Base-by-base conservation (phyloP, 1,139 yeast genomes). In the Hyphopichia buzzinii region DNA sequence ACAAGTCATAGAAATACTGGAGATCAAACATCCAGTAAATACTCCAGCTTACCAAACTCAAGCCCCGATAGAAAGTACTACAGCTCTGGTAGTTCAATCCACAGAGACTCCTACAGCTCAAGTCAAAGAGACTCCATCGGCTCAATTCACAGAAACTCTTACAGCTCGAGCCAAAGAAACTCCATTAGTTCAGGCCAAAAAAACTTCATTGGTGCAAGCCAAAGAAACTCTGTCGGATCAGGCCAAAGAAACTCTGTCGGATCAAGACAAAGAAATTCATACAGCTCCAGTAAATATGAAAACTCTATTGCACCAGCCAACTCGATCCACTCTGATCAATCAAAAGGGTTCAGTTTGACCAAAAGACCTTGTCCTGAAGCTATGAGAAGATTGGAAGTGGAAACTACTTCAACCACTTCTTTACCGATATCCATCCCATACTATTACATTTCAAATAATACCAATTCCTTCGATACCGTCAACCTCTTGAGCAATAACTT, bases 381-480 rank as follows among this genome's bases (percentile, higher is more conserved):
- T 7, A 41, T 55, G 33, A 45, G 47, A 33, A 43, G 57, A 29
- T 44, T 62, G 27, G 68, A 63, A 40, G 59, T 62, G n/a, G 64
- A 59, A 45, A 51, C 67, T 8, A 49, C 55, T 4, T 63, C 70
- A 2, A 50, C 61, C 16, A 50, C 60, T 10, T 25, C 67, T 3
- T 35, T 61, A 3, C 66, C 64, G 1, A 51, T 59, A 7, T 64
- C 70, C 2, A 55, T 62, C 35, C 72, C 72, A 1, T 62, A 62
- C 42, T 60, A 57, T 37, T 59, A 62, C 40, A 44, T 59, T 13
- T 54, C 59, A 30, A 57, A 55, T 36, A 46, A 52, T 28, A 44
- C 48, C 35, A 53, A 55, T 40, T 59, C 67, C 15, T 47, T 63
- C 34, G 70, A 64, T 39, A 64, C 72, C 0, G 56, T 62, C 36